Percentiles rank a stretch among this genome's conserved stretches.
These are phyloP conservation scores for Acorus gramineus DNA, from an alignment of 106 monocot genomes.

Conservation along the genomic window DNA sequence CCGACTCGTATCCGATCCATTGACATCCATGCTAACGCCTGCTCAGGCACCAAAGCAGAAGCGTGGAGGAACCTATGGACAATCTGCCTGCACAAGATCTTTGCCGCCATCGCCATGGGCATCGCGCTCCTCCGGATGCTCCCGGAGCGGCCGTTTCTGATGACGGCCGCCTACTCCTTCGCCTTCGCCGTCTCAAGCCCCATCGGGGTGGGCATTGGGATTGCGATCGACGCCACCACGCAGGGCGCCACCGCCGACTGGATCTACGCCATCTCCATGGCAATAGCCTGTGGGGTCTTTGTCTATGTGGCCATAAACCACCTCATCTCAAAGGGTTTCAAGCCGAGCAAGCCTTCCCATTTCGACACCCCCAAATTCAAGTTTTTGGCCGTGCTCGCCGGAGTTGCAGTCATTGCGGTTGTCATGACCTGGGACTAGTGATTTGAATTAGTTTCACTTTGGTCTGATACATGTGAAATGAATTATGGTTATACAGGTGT, in stretches of 20 bases:
- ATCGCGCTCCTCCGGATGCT: constrained; percentile 56
- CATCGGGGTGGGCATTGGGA: constrained; percentile 57
- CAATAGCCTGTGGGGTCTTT: constrained; percentile 55
- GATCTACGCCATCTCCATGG: constrained; percentile 66
- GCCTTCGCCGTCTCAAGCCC: constrained; percentile 69
- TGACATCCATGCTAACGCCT: background rate
- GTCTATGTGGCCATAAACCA: constrained; percentile 66
- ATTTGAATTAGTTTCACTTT: too few relatives aligned
- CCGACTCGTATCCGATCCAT: too few relatives aligned
- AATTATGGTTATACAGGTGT: too few relatives aligned
- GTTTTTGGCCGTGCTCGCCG: constrained; percentile 41
- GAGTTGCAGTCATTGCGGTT: constrained; percentile 50
- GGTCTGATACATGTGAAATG: too few relatives aligned
- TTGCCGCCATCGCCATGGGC: constrained; percentile 65
- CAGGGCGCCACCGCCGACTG: constrained; percentile 40
- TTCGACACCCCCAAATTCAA: constrained; percentile 38
- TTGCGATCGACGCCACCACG: constrained; percentile 52
- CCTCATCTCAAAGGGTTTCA: constrained; percentile 49
- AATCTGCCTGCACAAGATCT: constrained; percentile 49
- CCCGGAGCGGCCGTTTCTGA: constrained; percentile 41
- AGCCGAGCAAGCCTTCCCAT: constrained; percentile 15
- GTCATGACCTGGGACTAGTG: constrained; percentile 57
- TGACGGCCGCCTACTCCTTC: constrained; percentile 33
- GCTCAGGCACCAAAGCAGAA: constrained; percentile 20
- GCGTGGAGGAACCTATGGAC: constrained; percentile 72